Evolutionary conservation across 306 rosid genomes (phyloP), one percentile per base, ranked within the genome.

Genomic region (Prunus salicina): DNA sequence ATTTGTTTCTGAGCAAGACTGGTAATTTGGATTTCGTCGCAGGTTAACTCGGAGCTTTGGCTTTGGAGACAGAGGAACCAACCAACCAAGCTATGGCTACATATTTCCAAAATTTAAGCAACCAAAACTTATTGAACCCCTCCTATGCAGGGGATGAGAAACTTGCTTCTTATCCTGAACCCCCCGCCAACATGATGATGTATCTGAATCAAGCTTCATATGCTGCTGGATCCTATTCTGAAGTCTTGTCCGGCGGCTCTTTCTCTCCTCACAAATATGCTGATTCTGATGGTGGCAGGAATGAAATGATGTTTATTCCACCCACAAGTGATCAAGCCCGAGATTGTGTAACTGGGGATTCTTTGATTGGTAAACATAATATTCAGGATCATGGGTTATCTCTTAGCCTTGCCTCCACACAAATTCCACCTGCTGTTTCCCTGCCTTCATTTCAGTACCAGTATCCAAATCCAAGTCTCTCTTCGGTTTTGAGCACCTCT

Each of bases 351-450:
- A 56, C 73, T 14, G 79, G 79, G 52, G 83, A 83, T 71, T 77
- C 89, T 27, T 76, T 73, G 77, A 4, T 60, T 22, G 68, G 67
- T 49, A 87, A 89, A 19, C 90, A 83, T 28, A 89, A 82, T 83
- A 81, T 80, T 24, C 97, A 86, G 70, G 86, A 83, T 71, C 96
- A 89, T 56, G 95, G 95, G 49, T 84, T 95, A 56, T 90, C 97
- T 73, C 97, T 95, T 52, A 95, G 96, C 84, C 93, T 95, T 24
- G 86, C 43, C 43, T 38, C 90, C 38, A 82, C 97, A 47, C 80
- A 88, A 18, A 84, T 87, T 76, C 89, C 88, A 27, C 78, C 86
- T 66, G 69, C 70, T 1, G 77, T 76, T 72, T 88, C 92, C 66
- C 77, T 71, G 50, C 86, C 92, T 80, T 76, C 80, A 6, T 91